These are phyloP conservation scores for Zymoseptoria pseudotritici DNA, from an alignment of 2,329 filamentous ascomycete species.

Conservation along the genomic window DNA sequence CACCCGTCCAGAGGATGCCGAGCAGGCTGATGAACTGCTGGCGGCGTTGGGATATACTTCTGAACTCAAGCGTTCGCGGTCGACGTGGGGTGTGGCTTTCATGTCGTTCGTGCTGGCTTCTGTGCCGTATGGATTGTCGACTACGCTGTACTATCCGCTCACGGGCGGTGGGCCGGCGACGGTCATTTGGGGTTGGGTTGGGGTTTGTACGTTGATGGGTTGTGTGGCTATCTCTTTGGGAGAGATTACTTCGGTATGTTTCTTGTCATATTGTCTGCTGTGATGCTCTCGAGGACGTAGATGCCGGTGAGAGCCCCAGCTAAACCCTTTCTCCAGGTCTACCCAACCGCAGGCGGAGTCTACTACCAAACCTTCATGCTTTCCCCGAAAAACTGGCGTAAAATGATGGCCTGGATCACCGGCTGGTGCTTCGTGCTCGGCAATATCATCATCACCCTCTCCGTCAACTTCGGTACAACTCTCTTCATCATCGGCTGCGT, in stretches of 20 bases:
- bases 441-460: constrained; percentile 74
- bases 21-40: constrained; percentile 54
- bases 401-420: constrained; percentile 61
- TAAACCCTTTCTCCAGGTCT: constrained; percentile 16
- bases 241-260: constrained; percentile 60
- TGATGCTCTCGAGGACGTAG: not conserved
- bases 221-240: constrained; percentile 64
- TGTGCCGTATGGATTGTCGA: constrained; percentile 66
- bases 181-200: constrained; percentile 67
- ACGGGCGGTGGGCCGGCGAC: constrained; percentile 59
- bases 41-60: constrained; percentile 60
- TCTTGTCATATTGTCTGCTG: no score
- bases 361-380: constrained; percentile 77
- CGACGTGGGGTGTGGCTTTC: constrained; percentile 63
- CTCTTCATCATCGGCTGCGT: constrained; percentile 49
- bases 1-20: not conserved
- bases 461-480: constrained; percentile 69
- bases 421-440: constrained; percentile 72
- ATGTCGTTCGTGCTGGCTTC: constrained; percentile 71
- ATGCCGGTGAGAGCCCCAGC: not conserved
- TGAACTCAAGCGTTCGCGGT: constrained; percentile 57
- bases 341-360: constrained; percentile 55
- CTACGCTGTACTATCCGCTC: constrained; percentile 61
- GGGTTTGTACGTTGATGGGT: constrained; percentile 61
- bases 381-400: constrained; percentile 52